A percentile compares a stretch with the other conserved stretches of the same genome.
Conservation (phyloP, 768 basidiomycete genomes). For the Cyclocybe aegerita region DNA sequence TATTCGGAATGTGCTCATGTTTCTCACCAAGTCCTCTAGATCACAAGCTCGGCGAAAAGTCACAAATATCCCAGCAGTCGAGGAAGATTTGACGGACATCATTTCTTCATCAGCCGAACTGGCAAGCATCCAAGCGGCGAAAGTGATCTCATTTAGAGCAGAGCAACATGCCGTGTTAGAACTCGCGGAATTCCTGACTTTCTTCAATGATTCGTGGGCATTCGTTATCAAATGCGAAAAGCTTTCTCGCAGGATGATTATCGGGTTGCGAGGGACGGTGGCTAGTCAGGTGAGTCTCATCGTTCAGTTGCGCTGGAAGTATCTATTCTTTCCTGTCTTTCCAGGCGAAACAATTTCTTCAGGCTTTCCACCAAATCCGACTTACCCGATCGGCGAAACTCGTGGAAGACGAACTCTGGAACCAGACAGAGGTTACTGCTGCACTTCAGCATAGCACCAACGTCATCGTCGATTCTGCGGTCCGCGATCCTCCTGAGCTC, state of each 20-base stretch:
- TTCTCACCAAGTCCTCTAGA: conserved; percentile 22
- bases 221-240: conserved; percentile 90
- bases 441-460: conserved; percentile 70
- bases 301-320: neutral
- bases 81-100: conserved; percentile 74
- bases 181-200: conserved; percentile 69
- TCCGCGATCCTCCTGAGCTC: conserved; percentile 77
- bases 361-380: conserved; percentile 79
- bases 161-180: conserved; percentile 78
- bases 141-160: conserved; percentile 71
- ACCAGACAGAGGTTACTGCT: conserved; percentile 68
- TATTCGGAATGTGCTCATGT: neutral
- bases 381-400: conserved; percentile 81
- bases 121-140: conserved; percentile 79
- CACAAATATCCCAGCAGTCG: conserved; percentile 43
- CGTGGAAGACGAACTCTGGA: conserved; percentile 97
- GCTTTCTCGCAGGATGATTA: conserved; percentile 87
- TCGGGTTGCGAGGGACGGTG: conserved; percentile 83
- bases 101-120: conserved; percentile 82
- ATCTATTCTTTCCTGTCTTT: conserved; percentile 8
- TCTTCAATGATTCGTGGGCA: conserved; percentile 86
- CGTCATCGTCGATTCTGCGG: conserved; percentile 76
- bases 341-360: conserved; percentile 86
- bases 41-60: conserved; percentile 26
- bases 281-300: conserved; percentile 65